Conservation (phyloP, 1,139 yeast species). For the Suhomyces yuchorum region DNA sequence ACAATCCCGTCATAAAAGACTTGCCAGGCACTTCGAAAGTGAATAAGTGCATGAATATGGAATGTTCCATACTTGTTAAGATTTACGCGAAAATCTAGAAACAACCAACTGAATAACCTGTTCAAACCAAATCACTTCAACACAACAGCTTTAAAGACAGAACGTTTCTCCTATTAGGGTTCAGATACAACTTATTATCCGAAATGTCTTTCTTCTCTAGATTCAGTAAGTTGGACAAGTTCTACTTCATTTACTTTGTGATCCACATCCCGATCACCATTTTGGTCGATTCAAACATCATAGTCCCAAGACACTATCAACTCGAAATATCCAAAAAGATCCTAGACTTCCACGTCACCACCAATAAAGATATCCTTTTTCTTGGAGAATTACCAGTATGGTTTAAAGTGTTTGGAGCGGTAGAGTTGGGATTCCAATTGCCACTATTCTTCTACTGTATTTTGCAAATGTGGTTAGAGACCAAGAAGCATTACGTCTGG, state of each 20-base stretch:
- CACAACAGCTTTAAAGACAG: no score
- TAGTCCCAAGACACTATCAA: constrained; percentile 57
- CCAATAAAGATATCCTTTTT: constrained; percentile 73
- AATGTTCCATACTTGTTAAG: no score
- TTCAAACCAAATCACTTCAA: no score
- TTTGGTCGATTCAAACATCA: constrained; percentile 71
- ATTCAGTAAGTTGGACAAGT: constrained; percentile 22
- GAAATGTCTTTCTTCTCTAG: not conserved
- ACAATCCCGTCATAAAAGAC: no score
- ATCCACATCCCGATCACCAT: constrained; percentile 77
- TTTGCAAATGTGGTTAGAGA: constrained; percentile 17
- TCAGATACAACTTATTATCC: no score
- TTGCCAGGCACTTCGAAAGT: no score
- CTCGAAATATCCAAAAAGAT: constrained; percentile 49
- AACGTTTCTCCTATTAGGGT: no score
- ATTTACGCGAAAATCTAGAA: no score
- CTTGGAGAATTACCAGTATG: constrained; percentile 54
- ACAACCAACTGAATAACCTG: no score
- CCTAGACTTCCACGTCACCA: constrained; percentile 57
- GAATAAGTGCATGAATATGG: no score
- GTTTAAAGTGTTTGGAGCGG: constrained; percentile 68
- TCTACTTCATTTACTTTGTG: constrained; percentile 36
- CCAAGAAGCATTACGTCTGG: constrained; percentile 46
- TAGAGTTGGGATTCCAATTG: constrained; percentile 74
- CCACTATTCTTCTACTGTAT: constrained; percentile 67